Evolutionary conservation across 1,284 basidiomycete species (phyloP), one percentile per base, ranked within the genome.

Genomic region (Apiotrichum brassicae): DNA sequence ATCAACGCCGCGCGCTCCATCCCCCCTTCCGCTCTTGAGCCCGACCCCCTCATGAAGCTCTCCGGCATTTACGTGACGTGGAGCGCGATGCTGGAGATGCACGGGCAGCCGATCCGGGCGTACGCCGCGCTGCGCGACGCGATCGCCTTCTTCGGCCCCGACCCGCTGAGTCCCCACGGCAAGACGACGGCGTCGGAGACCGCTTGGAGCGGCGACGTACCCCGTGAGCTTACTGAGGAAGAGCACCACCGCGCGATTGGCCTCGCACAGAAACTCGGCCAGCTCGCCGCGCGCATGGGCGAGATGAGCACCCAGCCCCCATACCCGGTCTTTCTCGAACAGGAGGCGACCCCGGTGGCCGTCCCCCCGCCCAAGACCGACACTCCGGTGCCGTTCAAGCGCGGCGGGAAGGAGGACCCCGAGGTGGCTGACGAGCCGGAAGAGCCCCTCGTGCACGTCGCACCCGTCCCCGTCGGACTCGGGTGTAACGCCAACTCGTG

Each of bases 61-160:
- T 65, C 68, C 1, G 72, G 72, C 7, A 61, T 74, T 37, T 73
- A 68, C 60, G 65, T 70, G 36, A 61, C 66, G 20, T 57, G 66
- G 24, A 59, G 68, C 2, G 51, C 62, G 8, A 56, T 73, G 42
- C 61, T 71, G 8, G 72, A 74, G 53, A 37, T 53, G 6, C 49
- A 55, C 19, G 65, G 62, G 6, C 61, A 70, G 41, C 57, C 58
- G 1, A 49, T 60, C 3, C 57, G 62, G 34, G 65, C 71, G 2
- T 71, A 65, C 43, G 48, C 49, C 2, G 55, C 58, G 32, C 54
- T 71, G 12, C 58, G 57, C 32, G 62, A 63, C 3, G 69, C 67
- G 4, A 41, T 66, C 11, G 49, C 53, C 2, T 60, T 65, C 33
- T 65, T 70, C 20, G 65, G 68, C 2, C 39, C 53, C 9, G 49